Evolutionary conservation across 1,284 basidiomycete species (phyloP), one percentile per base, ranked within the genome.

Genomic region (Malassezia slooffiae): DNA sequence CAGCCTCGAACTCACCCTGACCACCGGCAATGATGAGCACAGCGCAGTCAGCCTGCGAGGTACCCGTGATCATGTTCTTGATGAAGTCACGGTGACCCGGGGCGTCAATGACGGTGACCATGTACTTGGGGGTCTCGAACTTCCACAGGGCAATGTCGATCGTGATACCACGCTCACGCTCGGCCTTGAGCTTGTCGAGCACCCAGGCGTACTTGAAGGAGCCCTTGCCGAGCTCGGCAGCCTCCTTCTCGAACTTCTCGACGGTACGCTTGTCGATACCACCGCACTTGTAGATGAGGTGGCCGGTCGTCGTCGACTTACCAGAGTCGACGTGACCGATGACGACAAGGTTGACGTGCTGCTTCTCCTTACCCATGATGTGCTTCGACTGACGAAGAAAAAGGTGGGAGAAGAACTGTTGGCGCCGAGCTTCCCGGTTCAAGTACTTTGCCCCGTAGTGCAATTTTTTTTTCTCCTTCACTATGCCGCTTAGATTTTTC

Each of bases 251-350:
- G 80, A 96, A 97, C 66, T 96, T 97, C 78, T 97, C 90, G 70
- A 97, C 95, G 74, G 90, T 96, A 83, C 93, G 91, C 80, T 97
- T 97, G 76, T 99, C 93, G 78, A 99, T 97, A 87, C 93, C 93
- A 82, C 91, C 91, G 75, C 91, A 99, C 83, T 99, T 96, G 87
- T 96, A 96, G 82, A 97, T 97, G 77, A 99, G 79, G 80, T 99
- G 93, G 69, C 93, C 93, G 70, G 93, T 97, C 72, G 91, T 97
- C 75, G 91, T 97, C 59, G 90, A 96, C 79, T 96, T 96, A 68
- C 91, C 70, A 41, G 64, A 67, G 60, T 69, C 62, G 62, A 66
- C 62, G 57, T 69, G 66, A 52, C 66, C 66, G 47, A 69, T 69
- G 43, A 69, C 66, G 58, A 69, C 66, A 54, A 69, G 58, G 66